Evolutionary conservation across 306 rosid species (phyloP).

Genomic region (Cicer cuneatum): DNA sequence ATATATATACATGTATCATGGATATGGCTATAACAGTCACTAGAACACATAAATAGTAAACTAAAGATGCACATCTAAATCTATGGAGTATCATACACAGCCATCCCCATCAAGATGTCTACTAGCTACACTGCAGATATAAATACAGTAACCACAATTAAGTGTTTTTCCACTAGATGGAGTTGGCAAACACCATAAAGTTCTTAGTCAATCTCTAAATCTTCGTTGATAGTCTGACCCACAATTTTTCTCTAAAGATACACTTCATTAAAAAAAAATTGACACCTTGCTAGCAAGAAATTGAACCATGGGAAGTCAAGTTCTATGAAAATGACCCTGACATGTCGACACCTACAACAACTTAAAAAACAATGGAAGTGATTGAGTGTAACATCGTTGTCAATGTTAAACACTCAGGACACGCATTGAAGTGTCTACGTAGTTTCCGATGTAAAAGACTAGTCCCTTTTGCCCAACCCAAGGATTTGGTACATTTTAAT

Average conservation of each 20-base stretch:
- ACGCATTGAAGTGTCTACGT: too few relatives aligned
- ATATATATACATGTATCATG: neutral
- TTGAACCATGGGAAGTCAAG: too few relatives aligned
- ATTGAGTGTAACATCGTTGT: too few relatives aligned
- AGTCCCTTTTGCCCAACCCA: too few relatives aligned
- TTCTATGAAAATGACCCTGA: too few relatives aligned
- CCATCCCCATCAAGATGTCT: constrained; percentile 21
- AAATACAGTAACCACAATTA: neutral
- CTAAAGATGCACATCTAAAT: neutral
- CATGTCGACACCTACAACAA: too few relatives aligned
- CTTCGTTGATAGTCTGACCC: neutral
- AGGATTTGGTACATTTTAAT: too few relatives aligned
- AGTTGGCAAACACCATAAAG: neutral
- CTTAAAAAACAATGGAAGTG: too few relatives aligned
- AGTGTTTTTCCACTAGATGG: neutral
- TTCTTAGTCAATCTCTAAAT: neutral
- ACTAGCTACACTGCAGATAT: neutral
- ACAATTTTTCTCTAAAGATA: neutral
- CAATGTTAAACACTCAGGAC: too few relatives aligned
- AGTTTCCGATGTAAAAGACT: too few relatives aligned
- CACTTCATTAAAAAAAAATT: too few relatives aligned
- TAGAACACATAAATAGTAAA: neutral
- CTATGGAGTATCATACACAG: constrained; percentile 15
- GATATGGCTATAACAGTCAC: neutral
- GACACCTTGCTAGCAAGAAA: too few relatives aligned